phyloP scores from a whole-genome alignment of 148 eudicot species.

The Simmondsia chinensis region DNA sequence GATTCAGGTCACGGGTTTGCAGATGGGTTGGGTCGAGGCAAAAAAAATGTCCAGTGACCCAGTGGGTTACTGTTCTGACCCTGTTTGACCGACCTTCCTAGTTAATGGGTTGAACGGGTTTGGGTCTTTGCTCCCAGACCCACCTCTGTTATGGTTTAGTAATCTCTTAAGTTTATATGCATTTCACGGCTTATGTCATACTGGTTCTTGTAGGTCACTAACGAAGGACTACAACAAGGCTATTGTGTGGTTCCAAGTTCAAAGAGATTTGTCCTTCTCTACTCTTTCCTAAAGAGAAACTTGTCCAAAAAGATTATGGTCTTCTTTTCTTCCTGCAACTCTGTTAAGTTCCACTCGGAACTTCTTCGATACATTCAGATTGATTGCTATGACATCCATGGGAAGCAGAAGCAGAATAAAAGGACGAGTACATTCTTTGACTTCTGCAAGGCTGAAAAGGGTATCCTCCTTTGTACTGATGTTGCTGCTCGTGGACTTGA shows the following conservation, averaged over 20 bases:
- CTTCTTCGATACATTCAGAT: conserved; percentile 63
- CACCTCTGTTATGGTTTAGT: neutral
- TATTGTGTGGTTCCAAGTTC: conserved; percentile 77
- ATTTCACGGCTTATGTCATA: neutral
- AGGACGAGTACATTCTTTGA: conserved; percentile 71
- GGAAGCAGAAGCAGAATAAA: conserved; percentile 91
- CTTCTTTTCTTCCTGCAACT: conserved; percentile 92
- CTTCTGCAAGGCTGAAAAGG: conserved; percentile 77
- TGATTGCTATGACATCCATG: conserved; percentile 81
- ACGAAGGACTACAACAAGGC: conserved; percentile 95
- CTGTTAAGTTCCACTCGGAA: conserved; percentile 86
- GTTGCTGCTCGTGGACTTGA: conserved; percentile 99
- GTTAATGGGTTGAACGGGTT: neutral
- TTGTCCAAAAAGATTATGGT: conserved; percentile 83
- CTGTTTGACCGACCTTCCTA: too few species aligned
- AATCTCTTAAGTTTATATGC: neutral
- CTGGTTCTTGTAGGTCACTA: conserved; percentile 59
- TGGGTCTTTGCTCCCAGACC: neutral
- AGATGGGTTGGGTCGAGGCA: too few species aligned
- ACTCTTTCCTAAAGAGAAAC: conserved; percentile 74
- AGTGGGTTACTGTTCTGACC: too few species aligned
- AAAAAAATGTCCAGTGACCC: too few species aligned
- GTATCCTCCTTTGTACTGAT: conserved; percentile 87
- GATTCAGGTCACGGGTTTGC: too few species aligned
- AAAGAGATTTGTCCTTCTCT: conserved; percentile 73